Evolutionary conservation across 305 asterid species (phyloP), one percentile per base, ranked within the genome.

Genomic region (Fraxinus greggii): DNA sequence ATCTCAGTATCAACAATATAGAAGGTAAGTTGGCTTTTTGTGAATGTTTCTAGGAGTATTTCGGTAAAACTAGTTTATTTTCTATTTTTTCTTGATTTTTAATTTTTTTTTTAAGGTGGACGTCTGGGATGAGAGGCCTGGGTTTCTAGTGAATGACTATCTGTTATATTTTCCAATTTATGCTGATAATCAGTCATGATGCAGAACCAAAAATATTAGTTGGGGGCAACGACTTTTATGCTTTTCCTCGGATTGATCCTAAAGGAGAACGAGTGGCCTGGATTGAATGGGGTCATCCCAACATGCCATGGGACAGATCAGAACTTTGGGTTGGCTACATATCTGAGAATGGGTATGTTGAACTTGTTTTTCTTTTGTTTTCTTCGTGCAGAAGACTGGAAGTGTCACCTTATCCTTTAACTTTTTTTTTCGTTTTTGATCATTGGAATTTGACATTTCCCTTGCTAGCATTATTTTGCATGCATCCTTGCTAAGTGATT

Each of bases 241-340:
- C 99, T 69, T 94, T 91, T 85, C 99, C 98, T 19, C 94, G 97
- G 61, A 45, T 94, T 78, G 99, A 96, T 79, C 88, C 84, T 79
- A 90, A 89, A 85, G 99, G 99, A 87, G 91, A 92, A 81, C 91
- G 97, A 32, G 54, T 94, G 77, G 95, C 99, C 70, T 96, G 99
- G 99, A 94, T 94, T 72, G 94, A 96, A 84, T 96, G 99, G 99
- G 84, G 91, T 75, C 99, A 96, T 88, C 99, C 99, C 76, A 92
- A 93, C 89, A 96, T 96, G 98, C 98, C 98, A 70, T 94, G 99
- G 98, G 98, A 94, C 83, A 91, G 89, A 90, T 94, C 99, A 80
- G 93, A 93, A 88, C 97, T 96, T 82, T 96, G 99, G 98, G 99
- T 96, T 87, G 99, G 98, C 84, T 90, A 90, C 86, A 82, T 94